Base-by-base conservation (phyloP, 129 eudicot species). In the Chrysanthemum seticuspe region DNA sequence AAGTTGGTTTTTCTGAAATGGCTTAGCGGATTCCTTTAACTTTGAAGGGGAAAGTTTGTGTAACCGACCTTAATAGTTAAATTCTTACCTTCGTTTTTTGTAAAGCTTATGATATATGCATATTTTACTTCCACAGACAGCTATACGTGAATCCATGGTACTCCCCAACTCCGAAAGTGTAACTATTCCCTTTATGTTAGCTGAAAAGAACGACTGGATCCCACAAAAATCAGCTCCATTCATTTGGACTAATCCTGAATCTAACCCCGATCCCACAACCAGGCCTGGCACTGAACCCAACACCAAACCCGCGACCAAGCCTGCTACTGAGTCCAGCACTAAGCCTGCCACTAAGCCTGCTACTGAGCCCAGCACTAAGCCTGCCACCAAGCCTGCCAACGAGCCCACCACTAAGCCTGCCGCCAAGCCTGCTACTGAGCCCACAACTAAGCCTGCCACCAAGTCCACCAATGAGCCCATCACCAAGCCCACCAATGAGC, bases 191-290 rank as follows among this genome's bases (percentile, higher is more conserved):
- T 90, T 84, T 73, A 94, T 94, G 99, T 75, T 82, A 74, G 96
- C 97, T 3, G 99, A 94, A 71, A 86, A 90, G 77, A 91, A 94
- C 53, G 97, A 94, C 51, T 94, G 97, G 99, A 66, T 90, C 73
- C 97, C 97, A 6, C 83, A 85, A 66, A 70, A 76, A 67, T 76
- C 65, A 3, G 99, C 96, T 65, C 99, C 97, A 2, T 88, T 83
- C 70, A 73, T 86, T 14, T 94, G 96, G 96, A 75, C 81, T 7
- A 86, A 78, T 74, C 91, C 81, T 19, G 96, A 88, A 65, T 9
- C 72, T 8, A 58, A 53, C 53, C 54, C 60, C 71, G 75, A 64
- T 29, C 55, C 79, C 15, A 62, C 40, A 19, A 62, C 44, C 68
- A 67, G 34, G 31, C 47, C 76, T 25, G 12, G 12, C 61, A 36